Conservation (phyloP, 441 rosid species). For the Jatropha podagrica region DNA sequence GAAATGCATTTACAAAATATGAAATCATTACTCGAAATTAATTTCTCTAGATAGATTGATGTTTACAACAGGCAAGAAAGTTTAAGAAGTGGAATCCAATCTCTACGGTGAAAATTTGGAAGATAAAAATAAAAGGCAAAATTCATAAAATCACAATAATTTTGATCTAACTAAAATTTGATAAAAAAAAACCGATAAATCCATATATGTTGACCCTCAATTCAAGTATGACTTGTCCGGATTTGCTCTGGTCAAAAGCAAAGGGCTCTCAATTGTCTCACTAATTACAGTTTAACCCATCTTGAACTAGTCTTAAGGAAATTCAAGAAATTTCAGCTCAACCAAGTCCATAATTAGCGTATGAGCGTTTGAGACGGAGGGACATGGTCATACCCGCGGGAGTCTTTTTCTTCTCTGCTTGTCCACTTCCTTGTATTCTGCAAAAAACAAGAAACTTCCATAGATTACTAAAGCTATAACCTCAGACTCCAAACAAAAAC, state of each 20-base stretch:
- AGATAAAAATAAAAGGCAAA: neutral
- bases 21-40: slow-evolving; percentile 11
- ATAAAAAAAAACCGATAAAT: neutral
- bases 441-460: slow-evolving; percentile 9
- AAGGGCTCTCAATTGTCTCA: neutral
- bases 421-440: slow-evolving; percentile 11
- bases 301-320: slow-evolving; percentile 26
- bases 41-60: neutral
- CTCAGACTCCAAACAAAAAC: neutral
- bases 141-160: neutral
- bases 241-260: slow-evolving; percentile 12
- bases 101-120: neutral
- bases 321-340: slow-evolving; percentile 3
- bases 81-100: neutral
- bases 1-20: neutral
- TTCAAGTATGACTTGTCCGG: neutral
- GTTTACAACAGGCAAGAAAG: slow-evolving; percentile 13
- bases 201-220: neutral
- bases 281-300: neutral
- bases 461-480: neutral
- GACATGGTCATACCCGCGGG: slow-evolving; percentile 18
- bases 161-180: neutral
- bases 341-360: neutral
- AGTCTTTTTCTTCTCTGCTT: neutral
- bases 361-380: neutral